phyloP scores from a whole-genome alignment of 148 eudicot species.

The Rhododendron molle region DNA sequence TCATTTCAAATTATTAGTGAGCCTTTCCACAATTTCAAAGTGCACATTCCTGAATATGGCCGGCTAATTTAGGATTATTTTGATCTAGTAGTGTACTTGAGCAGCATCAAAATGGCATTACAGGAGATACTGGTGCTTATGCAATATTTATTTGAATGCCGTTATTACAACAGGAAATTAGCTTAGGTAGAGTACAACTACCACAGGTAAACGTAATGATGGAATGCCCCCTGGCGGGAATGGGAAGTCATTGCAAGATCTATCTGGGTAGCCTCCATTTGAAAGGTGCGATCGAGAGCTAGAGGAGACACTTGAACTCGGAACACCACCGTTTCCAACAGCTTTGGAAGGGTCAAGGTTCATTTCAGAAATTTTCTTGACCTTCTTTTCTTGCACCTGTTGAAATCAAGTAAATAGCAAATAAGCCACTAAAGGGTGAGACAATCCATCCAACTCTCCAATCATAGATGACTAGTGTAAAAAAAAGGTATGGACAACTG shows the following conservation, averaged over 20 bases:
- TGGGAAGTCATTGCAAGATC: conserved; percentile 38
- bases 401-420: conserved; percentile 5
- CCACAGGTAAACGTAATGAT: conserved; percentile 68
- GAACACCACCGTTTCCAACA: conserved; percentile 46
- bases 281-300: conserved; percentile 37
- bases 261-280: conserved; percentile 48
- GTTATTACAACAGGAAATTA: neutral
- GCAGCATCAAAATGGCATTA: neutral
- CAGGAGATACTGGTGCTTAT: neutral
- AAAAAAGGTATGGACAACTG: neutral
- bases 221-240: conserved; percentile 64
- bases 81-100: neutral
- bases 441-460: conserved; percentile 2
- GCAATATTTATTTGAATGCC: neutral
- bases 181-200: conserved; percentile 38
- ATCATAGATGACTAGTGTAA: neutral
- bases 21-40: neutral
- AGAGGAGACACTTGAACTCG: conserved; percentile 45
- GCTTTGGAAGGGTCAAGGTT: conserved; percentile 54
- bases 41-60: neutral
- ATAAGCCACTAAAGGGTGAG: neutral
- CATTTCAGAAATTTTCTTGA: conserved; percentile 65
- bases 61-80: neutral
- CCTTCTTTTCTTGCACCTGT: conserved; percentile 87
- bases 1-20: neutral